Percentiles rank a stretch among this genome's conserved stretches.
phyloP scores from a whole-genome alignment of 768 basidiomycete genomes.

The Pleurotus citrinopileatus region DNA sequence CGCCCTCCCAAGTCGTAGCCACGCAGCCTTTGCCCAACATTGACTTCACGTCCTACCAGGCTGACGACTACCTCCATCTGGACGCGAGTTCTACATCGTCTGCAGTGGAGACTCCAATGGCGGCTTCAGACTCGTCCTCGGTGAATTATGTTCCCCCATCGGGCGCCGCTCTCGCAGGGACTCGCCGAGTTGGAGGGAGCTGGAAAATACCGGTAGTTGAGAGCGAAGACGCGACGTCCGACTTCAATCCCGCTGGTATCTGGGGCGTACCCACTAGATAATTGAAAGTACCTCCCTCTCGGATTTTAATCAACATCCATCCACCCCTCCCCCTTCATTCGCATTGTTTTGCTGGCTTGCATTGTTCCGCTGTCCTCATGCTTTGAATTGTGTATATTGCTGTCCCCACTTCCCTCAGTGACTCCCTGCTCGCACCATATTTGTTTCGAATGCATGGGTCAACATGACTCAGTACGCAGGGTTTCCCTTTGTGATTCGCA shows the following conservation, averaged over 20 bases:
- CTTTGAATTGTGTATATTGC: constrained; percentile 19
- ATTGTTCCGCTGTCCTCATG: constrained; percentile 9
- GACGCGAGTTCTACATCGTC: constrained; percentile 14
- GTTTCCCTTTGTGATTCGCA: not conserved
- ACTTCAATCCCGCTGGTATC: constrained; percentile 24
- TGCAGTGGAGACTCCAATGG: constrained; percentile 16
- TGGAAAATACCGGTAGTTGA: constrained; percentile 35
- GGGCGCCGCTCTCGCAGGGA: constrained; percentile 47
- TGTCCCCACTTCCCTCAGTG: constrained; percentile 28
- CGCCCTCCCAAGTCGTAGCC: too few relatives aligned
- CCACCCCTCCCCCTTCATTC: constrained; percentile 20
- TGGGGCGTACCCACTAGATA: constrained; percentile 26
- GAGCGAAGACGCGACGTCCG: constrained; percentile 20
- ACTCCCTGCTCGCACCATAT: constrained; percentile 29
- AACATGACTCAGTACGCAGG: constrained; percentile 8
- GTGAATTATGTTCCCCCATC: constrained; percentile 49
- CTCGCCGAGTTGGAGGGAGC: constrained; percentile 51
- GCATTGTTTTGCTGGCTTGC: not conserved
- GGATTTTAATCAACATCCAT: not conserved
- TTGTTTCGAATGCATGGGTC: constrained; percentile 24
- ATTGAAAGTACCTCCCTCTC: not conserved
- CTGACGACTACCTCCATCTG: constrained; percentile 37
- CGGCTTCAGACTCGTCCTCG: constrained; percentile 17
- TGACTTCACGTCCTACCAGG: constrained; percentile 22
- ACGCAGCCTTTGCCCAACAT: too few relatives aligned